Percentiles rank a stretch among this genome's conserved stretches.
phyloP scores from a whole-genome alignment of 106 monocot genomes.

The Posidonia australis region DNA sequence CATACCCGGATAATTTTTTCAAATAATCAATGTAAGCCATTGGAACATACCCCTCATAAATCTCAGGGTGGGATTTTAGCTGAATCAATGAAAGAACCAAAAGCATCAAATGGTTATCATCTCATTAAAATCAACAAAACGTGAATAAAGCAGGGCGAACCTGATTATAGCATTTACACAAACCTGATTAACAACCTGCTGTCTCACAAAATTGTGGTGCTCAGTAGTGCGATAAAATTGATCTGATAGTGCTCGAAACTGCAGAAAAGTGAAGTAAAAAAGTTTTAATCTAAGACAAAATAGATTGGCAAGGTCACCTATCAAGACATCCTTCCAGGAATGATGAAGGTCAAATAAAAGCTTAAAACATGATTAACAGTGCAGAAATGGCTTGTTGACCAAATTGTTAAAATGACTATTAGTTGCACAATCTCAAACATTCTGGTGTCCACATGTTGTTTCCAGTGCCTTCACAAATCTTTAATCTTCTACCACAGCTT shows the following conservation, averaged over 20 bases:
- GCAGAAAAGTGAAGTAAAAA: not conserved
- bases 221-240: slow-evolving; percentile 73
- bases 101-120: not conserved
- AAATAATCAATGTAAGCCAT: slow-evolving; percentile 77
- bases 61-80: slow-evolving; percentile 55
- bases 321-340: no score
- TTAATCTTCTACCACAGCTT: no score
- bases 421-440: no score
- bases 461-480: no score
- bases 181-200: slow-evolving; percentile 78
- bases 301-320: no score
- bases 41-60: slow-evolving; percentile 83
- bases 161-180: not conserved
- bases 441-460: no score
- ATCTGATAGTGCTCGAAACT: slow-evolving; percentile 53
- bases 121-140: not conserved
- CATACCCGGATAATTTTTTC: slow-evolving; percentile 52
- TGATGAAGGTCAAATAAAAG: no score
- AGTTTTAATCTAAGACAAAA: no score
- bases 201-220: slow-evolving; percentile 72
- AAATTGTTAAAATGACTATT: no score
- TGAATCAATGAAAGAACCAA: no score
- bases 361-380: no score
- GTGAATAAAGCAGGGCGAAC: not conserved
- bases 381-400: no score